Base-by-base conservation (phyloP, 2,329 filamentous ascomycete genomes). In the Metarhizium guizhouense region DNA sequence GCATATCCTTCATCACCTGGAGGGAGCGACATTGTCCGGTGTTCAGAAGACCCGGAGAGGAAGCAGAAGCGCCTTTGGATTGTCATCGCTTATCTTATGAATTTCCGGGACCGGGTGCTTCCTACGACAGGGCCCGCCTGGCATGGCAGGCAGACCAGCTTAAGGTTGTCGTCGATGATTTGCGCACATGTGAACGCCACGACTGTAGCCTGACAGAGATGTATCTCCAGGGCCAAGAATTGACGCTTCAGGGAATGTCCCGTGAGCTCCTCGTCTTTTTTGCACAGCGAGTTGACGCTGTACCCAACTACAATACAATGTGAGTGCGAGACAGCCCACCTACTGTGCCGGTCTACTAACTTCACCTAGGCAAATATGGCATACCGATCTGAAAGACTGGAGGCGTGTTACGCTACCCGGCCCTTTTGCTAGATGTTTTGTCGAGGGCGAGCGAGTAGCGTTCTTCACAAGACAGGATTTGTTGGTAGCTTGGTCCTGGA, bases 81-180 rank as follows among this genome's bases (percentile, higher is more conserved):
- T 29, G 20, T 14, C 45, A 1, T 54, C 45, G 13, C 8, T 25
- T 25, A 47, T 38, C 14, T 10, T 63, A 59, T 54, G 55, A 58
- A 8, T 51, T 51, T 1, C 48, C 52, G 25, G 51, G 54, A 13
- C 36, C 58, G 6, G 59, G 51, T 6, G 57, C 63, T 1, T 54
- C 60, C 13, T 69, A 68, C n/a, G 56, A 58, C 6, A 54, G 60
- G 7, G 59, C 60, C 5, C 62, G 65, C 52, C 47, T 70, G 11
- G 65, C 60, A 0, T 70, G 67, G 67, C 62, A 68, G 45, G 59
- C 62, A 13, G 49, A 14, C 40, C 54, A 38, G 45, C 56, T 4
- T 34, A 59, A 20, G 42, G 57, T 65, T 3, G 57, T 68, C 4
- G 38, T 70, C 2, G 65, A 67, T 18, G 59, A 69, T 32, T 43